These are phyloP conservation scores for Botrytis hyacinthi DNA, from an alignment of 2,329 filamentous ascomycete species.

Conservation along the genomic window DNA sequence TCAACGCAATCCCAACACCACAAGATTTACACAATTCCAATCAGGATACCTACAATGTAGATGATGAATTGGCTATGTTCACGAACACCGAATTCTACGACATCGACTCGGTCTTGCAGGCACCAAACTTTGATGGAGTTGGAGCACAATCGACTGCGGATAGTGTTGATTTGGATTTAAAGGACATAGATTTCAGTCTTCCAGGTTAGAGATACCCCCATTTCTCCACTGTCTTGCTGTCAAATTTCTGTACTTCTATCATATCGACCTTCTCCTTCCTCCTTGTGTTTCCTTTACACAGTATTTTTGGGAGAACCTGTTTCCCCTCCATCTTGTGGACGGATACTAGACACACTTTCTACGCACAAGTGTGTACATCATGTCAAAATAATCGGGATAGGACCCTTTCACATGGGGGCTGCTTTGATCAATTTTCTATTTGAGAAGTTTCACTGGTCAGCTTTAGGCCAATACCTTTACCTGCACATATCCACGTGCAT, in stretches of 20 bases:
- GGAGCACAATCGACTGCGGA: conserved; percentile 19
- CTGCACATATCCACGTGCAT: conserved; percentile 14
- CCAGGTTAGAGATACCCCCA: conserved; percentile 15
- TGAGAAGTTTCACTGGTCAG: conserved; percentile 8
- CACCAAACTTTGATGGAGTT: conserved; percentile 26
- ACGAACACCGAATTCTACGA: conserved; percentile 82
- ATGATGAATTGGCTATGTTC: conserved; percentile 74
- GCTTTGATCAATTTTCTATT: conserved; percentile 5
- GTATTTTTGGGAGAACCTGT: not conserved
- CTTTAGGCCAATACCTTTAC: not conserved
- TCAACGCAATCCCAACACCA: conserved; percentile 69
- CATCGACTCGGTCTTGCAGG: conserved; percentile 63
- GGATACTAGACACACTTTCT: not conserved
- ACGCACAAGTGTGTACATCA: conserved; percentile 16
- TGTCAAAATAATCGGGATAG: not conserved
- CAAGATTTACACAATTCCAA: conserved; percentile 56
- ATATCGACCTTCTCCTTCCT: not conserved
- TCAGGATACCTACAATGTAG: conserved; percentile 57
- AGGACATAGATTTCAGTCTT: conserved; percentile 26
- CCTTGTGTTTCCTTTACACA: not conserved
- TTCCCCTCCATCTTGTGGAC: not conserved
- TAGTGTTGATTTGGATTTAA: conserved; percentile 25
- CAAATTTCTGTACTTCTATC: not conserved
- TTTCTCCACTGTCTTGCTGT: conserved; percentile 9
- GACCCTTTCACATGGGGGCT: conserved; percentile 7